These are phyloP conservation scores for Rostrohypoxylon terebratum DNA, from an alignment of 495 filamentous ascomycete genomes.

Conservation along the genomic window DNA sequence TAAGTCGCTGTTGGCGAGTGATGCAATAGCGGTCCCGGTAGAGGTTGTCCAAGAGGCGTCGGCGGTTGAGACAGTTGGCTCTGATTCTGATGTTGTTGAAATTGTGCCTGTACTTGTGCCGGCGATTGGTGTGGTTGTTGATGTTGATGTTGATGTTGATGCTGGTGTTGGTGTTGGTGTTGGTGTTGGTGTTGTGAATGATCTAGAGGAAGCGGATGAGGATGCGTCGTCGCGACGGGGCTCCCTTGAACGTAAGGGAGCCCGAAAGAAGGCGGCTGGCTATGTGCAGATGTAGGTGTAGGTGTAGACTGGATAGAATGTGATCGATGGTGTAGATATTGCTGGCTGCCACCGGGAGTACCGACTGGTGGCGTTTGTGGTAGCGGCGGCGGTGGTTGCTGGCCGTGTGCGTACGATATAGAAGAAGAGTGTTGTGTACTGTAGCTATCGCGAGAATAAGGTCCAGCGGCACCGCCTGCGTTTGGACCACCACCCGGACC, in stretches of 20 bases:
- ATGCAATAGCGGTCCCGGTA: constrained; percentile 53
- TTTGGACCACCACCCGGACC: constrained; percentile 46
- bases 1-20: constrained; percentile 54
- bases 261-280: constrained; percentile 63
- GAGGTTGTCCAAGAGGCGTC: constrained; percentile 66
- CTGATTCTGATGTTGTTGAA: constrained; percentile 49
- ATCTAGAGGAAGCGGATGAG: constrained; percentile 57
- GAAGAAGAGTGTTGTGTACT: constrained; percentile 51
- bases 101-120: constrained; percentile 43
- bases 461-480: constrained; percentile 55
- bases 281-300: constrained; percentile 68
- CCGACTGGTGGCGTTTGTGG: constrained; percentile 65
- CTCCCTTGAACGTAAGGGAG: constrained; percentile 64
- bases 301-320: constrained; percentile 65
- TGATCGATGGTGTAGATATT: constrained; percentile 59
- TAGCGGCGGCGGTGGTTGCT: constrained; percentile 49
- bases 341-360: constrained; percentile 57
- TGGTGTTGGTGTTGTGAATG: constrained; percentile 51
- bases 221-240: constrained; percentile 60
- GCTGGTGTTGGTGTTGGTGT: constrained; percentile 52
- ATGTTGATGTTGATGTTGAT: no score
- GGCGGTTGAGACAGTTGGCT: constrained; percentile 65
- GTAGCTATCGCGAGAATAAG: constrained; percentile 63
- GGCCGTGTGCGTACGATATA: constrained; percentile 39
- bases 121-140: constrained; percentile 30